Evolutionary conservation across 495 filamentous ascomycete species (phyloP).

Genomic region (Penicillium maclennaniae): DNA sequence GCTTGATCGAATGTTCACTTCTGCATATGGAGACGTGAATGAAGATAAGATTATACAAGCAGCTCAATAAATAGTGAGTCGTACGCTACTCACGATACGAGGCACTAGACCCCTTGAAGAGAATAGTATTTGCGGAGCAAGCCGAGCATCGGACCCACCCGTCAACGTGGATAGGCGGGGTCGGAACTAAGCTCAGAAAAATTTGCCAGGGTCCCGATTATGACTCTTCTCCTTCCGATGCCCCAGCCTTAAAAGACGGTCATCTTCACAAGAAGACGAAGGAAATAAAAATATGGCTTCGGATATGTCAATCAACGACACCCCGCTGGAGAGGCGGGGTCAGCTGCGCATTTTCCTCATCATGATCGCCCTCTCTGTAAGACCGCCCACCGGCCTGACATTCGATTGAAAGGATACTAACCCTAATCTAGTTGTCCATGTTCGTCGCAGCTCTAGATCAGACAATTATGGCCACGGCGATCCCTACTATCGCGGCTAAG

Average conservation of each 20-base stretch:
- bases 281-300: slow-evolving; percentile 5
- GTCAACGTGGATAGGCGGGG: neutral
- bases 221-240: neutral
- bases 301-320: slow-evolving; percentile 19
- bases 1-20: too few relatives aligned
- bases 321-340: slow-evolving; percentile 8
- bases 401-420: neutral
- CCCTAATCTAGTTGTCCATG: slow-evolving; percentile 2
- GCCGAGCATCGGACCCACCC: neutral
- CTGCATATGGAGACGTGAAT: too few relatives aligned
- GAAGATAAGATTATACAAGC: too few relatives aligned
- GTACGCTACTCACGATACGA: neutral
- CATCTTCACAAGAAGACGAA: neutral
- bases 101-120: neutral
- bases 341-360: slow-evolving; percentile 23
- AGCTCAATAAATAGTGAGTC: neutral
- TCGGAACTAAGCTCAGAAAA: neutral
- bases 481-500: slow-evolving; percentile 54
- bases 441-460: slow-evolving; percentile 59
- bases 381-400: neutral
- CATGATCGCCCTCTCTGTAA: slow-evolving; percentile 27
- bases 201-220: neutral
- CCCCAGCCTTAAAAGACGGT: neutral
- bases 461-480: slow-evolving; percentile 59
- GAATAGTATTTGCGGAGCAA: neutral